phyloP scores from a whole-genome alignment of 2,329 filamentous ascomycete genomes.

The Claviceps arundinis region DNA sequence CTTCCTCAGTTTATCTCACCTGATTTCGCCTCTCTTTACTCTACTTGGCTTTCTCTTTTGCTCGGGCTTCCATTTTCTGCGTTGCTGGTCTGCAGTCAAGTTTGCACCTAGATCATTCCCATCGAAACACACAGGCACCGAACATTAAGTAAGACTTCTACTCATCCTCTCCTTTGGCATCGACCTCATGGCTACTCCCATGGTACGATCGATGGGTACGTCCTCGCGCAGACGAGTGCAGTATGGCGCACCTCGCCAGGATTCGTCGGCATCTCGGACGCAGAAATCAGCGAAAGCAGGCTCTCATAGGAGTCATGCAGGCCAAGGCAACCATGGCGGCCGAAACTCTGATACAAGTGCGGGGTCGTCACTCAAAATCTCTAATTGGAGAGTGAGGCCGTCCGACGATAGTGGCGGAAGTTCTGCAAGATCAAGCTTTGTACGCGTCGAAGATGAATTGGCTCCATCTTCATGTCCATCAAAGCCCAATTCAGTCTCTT shows the following conservation, averaged over 20 bases:
- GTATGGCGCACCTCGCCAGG: not conserved
- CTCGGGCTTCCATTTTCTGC: too few species aligned
- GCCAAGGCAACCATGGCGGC: not conserved
- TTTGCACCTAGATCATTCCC: too few species aligned
- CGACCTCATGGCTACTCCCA: not conserved
- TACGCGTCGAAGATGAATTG: not conserved
- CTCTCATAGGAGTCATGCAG: not conserved
- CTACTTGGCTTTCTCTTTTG: not conserved
- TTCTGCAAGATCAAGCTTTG: not conserved
- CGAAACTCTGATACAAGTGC: not conserved
- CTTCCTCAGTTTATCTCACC: too few species aligned
- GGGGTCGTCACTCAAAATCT: constrained; percentile 1
- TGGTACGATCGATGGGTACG: not conserved
- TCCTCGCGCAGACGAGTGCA: not conserved
- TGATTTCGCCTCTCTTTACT: not conserved
- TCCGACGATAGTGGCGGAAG: not conserved
- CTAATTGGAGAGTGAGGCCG: constrained; percentile 5
- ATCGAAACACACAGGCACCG: not conserved
- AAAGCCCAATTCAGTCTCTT: not conserved
- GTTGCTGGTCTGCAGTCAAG: too few species aligned
- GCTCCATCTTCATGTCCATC: not conserved
- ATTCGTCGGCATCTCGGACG: not conserved
- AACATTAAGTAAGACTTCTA: not conserved
- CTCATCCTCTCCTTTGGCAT: not conserved
- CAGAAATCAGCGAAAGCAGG: not conserved